A percentile compares a stretch with the other conserved stretches of the same genome.
These are phyloP conservation scores for Leccinum olivaceopallidum DNA, from an alignment of 768 basidiomycete species.

Conservation along the genomic window DNA sequence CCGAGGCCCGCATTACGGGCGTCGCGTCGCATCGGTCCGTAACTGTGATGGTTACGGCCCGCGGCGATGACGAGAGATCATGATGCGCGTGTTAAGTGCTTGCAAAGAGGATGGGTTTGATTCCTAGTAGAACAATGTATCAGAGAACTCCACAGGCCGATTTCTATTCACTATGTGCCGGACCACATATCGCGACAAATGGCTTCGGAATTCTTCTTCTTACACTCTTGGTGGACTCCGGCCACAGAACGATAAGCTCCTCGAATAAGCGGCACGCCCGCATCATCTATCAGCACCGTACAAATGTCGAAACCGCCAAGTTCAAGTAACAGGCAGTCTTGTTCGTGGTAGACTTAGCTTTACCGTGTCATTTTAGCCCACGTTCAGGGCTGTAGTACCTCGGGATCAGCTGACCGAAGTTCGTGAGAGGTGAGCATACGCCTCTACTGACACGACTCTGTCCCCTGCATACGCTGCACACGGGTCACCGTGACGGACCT, in stretches of 20 bases:
- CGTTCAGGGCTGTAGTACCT: neutral
- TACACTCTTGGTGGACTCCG: no score
- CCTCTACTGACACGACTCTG: neutral
- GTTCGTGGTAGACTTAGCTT: neutral
- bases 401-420: neutral
- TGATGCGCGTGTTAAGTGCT: neutral
- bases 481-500: neutral
- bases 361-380: neutral
- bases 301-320: neutral
- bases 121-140: neutral
- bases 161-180: neutral
- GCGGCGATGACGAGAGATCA: neutral
- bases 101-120: neutral
- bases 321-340: neutral
- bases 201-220: no score
- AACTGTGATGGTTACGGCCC: neutral
- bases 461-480: neutral
- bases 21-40: neutral
- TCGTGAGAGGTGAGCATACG: neutral
- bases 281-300: neutral
- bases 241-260: no score
- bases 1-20: neutral
- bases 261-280: neutral
- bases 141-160: neutral
- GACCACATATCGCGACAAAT: no score